Base-by-base conservation (phyloP, 1,284 basidiomycete species). In the Meripilus lineatus region DNA sequence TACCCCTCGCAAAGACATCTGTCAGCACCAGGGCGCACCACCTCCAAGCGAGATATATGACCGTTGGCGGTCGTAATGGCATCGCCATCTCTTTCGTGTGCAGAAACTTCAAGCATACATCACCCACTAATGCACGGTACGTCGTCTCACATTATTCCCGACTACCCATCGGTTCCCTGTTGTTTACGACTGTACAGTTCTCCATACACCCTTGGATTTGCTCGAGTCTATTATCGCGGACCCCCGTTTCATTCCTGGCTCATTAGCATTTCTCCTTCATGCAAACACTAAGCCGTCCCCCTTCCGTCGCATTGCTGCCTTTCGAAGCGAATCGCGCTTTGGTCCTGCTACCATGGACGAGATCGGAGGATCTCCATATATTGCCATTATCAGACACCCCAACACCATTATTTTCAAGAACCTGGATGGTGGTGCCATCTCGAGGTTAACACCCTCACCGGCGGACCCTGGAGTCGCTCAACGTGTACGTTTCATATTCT, bases 21-120 rank as follows among this genome's bases (percentile, higher is more conserved):
- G 77, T 75, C 2, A 60, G 61, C 25, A 64, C 66, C 24, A 82
- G 77, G 56, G 78, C 79, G 0, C 83, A 76, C 54, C 65, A 74
- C 32, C 50, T 87, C 2, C 70, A 76, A 48, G 83, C 80, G 14
- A 81, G 77, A 56, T 86, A 84, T 52, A 72, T 81, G 68, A 67
- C 63, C 11, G 61, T 71, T 47, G 54, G 69, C n/a, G 67, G 66
- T 1, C 58, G 61, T 20, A 63, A 69, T n/a, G 79, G 78, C 3
- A 77, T 87, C 44, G 72, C 77, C 57, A 71, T 87, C 15, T 70
- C 74, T 0, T 84, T 75, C 54, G 56, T 70, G n/a, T n/a, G n/a
- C n/a, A n/a, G n/a, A n/a, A n/a, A n/a, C n/a, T n/a, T n/a, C n/a
- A n/a, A n/a, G n/a, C n/a, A n/a, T n/a, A n/a, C n/a, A n/a, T n/a